A percentile compares a stretch with the other conserved stretches of the same genome.
Conservation (phyloP, 352 stramenopile genomes). For the Pythium scleroteichum region DNA sequence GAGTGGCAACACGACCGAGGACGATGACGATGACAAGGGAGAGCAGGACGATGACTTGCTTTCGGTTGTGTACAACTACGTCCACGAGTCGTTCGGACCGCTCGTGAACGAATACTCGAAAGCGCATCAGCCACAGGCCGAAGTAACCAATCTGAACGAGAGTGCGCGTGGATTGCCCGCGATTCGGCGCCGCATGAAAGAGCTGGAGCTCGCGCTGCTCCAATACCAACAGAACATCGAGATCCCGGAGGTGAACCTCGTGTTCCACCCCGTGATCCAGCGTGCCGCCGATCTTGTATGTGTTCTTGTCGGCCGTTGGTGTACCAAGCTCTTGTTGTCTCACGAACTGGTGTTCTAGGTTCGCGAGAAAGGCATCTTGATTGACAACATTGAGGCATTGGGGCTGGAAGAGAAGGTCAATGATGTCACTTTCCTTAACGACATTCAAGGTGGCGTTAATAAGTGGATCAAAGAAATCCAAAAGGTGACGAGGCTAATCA, state of each 20-base stretch:
- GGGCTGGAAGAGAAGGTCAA: slow-evolving; percentile 82
- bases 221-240: slow-evolving; percentile 95
- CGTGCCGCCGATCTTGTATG: slow-evolving; percentile 61
- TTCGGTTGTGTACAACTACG: slow-evolving; percentile 87
- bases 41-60: slow-evolving; percentile 69
- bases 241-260: slow-evolving; percentile 92
- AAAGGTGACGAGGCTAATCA: slow-evolving; percentile 90
- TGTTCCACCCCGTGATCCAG: slow-evolving; percentile 88
- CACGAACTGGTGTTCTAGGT: slow-evolving; percentile 31
- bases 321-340: background rate
- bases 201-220: slow-evolving; percentile 92
- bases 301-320: background rate
- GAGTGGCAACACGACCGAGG: slow-evolving; percentile 60
- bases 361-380: slow-evolving; percentile 69
- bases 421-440: slow-evolving; percentile 84
- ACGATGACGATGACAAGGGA: slow-evolving; percentile 50
- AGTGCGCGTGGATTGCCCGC: slow-evolving; percentile 72
- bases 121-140: slow-evolving; percentile 73
- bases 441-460: slow-evolving; percentile 89
- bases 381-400: slow-evolving; percentile 78
- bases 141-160: slow-evolving; percentile 63
- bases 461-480: slow-evolving; percentile 96
- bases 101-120: slow-evolving; percentile 87
- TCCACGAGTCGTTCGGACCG: slow-evolving; percentile 87
- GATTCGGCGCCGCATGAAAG: slow-evolving; percentile 91